phyloP scores from a whole-genome alignment of 176 grass and related monocot species.

The Panicum miliaceum region DNA sequence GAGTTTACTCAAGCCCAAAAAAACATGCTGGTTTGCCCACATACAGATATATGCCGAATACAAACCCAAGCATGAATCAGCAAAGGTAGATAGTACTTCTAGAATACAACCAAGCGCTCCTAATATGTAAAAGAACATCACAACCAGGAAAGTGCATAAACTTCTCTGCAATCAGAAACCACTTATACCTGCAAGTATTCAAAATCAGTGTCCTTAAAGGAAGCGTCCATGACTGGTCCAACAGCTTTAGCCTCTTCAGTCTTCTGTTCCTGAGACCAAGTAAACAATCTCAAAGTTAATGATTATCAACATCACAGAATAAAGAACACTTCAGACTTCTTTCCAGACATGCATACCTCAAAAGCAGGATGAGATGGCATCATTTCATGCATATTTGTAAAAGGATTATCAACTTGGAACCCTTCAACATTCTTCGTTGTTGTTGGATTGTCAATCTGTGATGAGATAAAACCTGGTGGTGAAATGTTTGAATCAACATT shows the following conservation, averaged over 20 bases:
- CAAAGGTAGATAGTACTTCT: not conserved
- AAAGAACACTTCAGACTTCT: not conserved
- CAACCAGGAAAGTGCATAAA: constrained; percentile 31
- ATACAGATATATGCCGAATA: constrained; percentile 4
- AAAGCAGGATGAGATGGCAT: constrained; percentile 65
- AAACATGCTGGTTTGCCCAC: constrained; percentile 10
- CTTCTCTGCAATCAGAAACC: constrained; percentile 29
- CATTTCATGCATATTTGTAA: constrained; percentile 69
- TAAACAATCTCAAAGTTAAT: constrained; percentile 29
- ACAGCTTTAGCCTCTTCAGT: constrained; percentile 59
- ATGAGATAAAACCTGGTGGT: constrained; percentile 52
- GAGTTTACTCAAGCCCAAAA: constrained; percentile 21
- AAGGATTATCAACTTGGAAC: constrained; percentile 90
- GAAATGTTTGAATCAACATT: constrained; percentile 47
- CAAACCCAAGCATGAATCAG: constrained; percentile 10
- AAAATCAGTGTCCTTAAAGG: constrained; percentile 73
- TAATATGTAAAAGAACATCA: constrained; percentile 33
- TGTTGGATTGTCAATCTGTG: constrained; percentile 45
- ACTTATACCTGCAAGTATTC: constrained; percentile 90
- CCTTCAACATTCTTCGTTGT: constrained; percentile 54
- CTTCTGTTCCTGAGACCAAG: constrained; percentile 65
- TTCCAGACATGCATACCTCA: constrained; percentile 65
- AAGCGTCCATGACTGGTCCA: constrained; percentile 64
- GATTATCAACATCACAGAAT: constrained; percentile 8
- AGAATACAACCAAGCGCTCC: constrained; percentile 4